These are phyloP conservation scores for Coffea humblotiana DNA, from an alignment of 305 asterid genomes.

Conservation along the genomic window DNA sequence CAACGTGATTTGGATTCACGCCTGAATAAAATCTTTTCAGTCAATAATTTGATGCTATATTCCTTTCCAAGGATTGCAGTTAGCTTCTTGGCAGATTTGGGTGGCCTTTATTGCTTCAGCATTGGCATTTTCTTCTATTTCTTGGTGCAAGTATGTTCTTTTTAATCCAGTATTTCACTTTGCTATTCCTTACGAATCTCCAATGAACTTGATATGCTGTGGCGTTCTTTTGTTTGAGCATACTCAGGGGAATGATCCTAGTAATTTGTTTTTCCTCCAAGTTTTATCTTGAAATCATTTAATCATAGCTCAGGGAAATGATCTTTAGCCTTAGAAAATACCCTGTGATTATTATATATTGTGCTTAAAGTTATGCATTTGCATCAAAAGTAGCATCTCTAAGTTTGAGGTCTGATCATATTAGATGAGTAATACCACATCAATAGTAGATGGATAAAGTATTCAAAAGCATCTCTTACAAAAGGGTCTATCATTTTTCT, in stretches of 20 bases:
- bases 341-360: neutral
- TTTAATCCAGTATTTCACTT: constrained; percentile 20
- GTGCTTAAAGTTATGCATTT: neutral
- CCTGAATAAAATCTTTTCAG: constrained; percentile 3
- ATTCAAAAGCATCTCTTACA: neutral
- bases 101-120: constrained; percentile 95
- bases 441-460: neutral
- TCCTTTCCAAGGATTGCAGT: constrained; percentile 74
- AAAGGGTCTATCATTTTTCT: no score
- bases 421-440: neutral
- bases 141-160: constrained; percentile 79
- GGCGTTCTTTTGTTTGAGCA: neutral
- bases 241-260: neutral
- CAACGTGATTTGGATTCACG: neutral
- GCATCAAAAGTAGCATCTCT: neutral
- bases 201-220: constrained; percentile 14
- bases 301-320: no score
- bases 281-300: neutral
- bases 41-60: constrained; percentile 32
- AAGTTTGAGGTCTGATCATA: neutral
- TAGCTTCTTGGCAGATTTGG: constrained; percentile 97
- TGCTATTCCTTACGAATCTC: constrained; percentile 4
- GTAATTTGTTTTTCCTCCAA: neutral
- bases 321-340: neutral
- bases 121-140: constrained; percentile 81